Base-by-base conservation (phyloP, 2,329 filamentous ascomycete species). In the Didymella sp. region DNA sequence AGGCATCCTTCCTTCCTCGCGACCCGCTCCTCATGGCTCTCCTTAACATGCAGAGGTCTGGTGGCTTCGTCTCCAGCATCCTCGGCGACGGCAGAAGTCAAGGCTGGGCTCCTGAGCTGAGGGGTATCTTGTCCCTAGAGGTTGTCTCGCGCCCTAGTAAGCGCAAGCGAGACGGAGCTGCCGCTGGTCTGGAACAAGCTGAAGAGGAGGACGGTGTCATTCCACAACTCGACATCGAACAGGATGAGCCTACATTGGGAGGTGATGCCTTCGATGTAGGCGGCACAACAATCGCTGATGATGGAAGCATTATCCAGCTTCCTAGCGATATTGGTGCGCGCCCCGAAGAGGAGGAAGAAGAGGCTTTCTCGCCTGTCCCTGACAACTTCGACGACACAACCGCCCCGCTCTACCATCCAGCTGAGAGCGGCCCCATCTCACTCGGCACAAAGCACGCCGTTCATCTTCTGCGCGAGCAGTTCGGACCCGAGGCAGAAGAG, bases 361-460 rank as follows among this genome's bases (percentile, higher is more conserved):
- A 75, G 35, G 67, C 61, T n/a, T 70, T 72, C 49, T 76, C 71
- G 12, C 73, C 71, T 22, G 63, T 70, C 15, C 69, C 73, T 5
- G 75, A 89, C 13, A 85, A 85, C 28, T 91, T 95, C 67, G 91
- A 96, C 67, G 90, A 92, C 40, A 94, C 91, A 0, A 88, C 87
- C 33, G 85, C 85, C 22, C 89, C 91, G 11, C 78, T 91, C 3
- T 85, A 93, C 4, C 90, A 95, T 70, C 91, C 92, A 11, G 87
- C 87, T 27, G 92, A 97, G 62, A 91, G 87, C 61, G 92, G 92
- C 0, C 90, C 92, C 0, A 89, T 98, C 8, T 96, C 93, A 0
- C 78, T 96, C 17, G 93, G 92, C 58, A 99, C 95, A 11, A 95
- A 96, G 77, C 93, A 96, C 71, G 95, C 95, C 30, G 96, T 99